phyloP scores from a whole-genome alignment of 192 early-diverging fungal genomes.

The Coemansia sp. region DNA sequence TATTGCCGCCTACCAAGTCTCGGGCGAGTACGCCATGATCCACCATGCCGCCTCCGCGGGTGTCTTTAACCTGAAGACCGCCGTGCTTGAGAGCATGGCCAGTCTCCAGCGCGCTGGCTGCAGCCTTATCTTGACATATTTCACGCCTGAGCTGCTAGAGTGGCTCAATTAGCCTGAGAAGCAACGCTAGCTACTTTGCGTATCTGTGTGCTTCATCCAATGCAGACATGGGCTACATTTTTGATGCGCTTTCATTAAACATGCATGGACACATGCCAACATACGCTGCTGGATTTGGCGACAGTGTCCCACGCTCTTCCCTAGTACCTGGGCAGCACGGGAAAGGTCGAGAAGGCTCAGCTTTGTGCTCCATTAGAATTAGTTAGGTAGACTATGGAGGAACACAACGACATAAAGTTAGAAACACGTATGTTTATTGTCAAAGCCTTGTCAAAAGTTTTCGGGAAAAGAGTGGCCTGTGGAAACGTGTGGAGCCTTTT shows the following conservation, averaged over 20 bases:
- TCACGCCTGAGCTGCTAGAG: constrained; percentile 87
- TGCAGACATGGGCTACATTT: background rate
- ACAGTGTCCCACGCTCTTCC: too few species aligned
- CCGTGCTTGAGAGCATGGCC: constrained; percentile 85
- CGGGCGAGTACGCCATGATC: constrained; percentile 80
- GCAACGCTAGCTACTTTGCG: background rate
- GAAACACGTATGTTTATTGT: too few species aligned
- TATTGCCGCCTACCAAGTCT: constrained; percentile 97
- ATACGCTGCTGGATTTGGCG: too few species aligned
- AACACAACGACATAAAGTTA: too few species aligned
- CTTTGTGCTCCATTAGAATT: too few species aligned
- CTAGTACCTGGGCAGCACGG: too few species aligned
- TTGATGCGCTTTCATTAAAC: background rate
- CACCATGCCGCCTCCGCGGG: constrained; percentile 81
- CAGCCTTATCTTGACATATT: constrained; percentile 93
- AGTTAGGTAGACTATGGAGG: too few species aligned
- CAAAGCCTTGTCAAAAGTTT: too few species aligned
- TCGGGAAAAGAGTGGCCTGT: too few species aligned
- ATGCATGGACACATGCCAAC: too few species aligned
- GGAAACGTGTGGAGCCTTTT: too few species aligned
- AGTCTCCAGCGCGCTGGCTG: constrained; percentile 86
- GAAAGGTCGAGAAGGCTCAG: too few species aligned
- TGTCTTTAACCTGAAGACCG: constrained; percentile 78
- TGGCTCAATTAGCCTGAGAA: constrained; percentile 65
- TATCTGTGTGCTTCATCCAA: background rate